A percentile compares a stretch with the other conserved stretches of the same genome.
phyloP scores from a whole-genome alignment of 352 stramenopile species.

The Globisporangium iwayamae region DNA sequence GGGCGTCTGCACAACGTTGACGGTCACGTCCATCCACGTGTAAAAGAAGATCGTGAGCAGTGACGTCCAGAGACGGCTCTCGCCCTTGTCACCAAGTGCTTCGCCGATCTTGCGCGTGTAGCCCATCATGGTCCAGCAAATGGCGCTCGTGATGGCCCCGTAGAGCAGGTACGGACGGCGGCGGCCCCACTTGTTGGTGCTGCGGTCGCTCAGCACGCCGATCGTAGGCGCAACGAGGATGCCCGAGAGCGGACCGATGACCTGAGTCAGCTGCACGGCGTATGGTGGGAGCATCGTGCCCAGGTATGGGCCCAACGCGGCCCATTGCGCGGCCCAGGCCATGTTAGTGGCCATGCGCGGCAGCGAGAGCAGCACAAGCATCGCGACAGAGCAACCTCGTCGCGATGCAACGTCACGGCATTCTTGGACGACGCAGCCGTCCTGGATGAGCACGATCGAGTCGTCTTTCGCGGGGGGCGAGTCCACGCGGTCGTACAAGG shows the following conservation, averaged over 20 bases:
- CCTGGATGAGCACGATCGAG: constrained; percentile 16
- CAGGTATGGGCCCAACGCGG: constrained; percentile 62
- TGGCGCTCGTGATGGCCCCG: constrained; percentile 53
- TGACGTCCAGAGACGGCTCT: constrained; percentile 45
- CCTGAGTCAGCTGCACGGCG: constrained; percentile 70
- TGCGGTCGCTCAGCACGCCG: constrained; percentile 66
- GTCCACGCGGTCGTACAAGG: constrained; percentile 32
- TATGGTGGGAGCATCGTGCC: constrained; percentile 59
- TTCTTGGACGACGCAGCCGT: constrained; percentile 23
- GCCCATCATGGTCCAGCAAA: constrained; percentile 71
- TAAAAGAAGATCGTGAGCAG: constrained; percentile 71
- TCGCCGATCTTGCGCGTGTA: constrained; percentile 65
- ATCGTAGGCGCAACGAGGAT: constrained; percentile 68
- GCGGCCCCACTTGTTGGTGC: constrained; percentile 47
- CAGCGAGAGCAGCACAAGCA: constrained; percentile 66
- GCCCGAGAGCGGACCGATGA: constrained; percentile 66
- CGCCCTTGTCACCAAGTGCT: constrained; percentile 45
- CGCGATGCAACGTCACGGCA: not conserved
- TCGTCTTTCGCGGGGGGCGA: constrained; percentile 22
- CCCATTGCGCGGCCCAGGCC: constrained; percentile 77
- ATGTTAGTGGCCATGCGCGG: constrained; percentile 77
- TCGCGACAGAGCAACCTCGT: constrained; percentile 46
- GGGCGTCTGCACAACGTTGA: constrained; percentile 75
- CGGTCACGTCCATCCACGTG: constrained; percentile 81
- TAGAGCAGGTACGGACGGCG: constrained; percentile 63